Evolutionary conservation across 2,329 filamentous ascomycete species (phyloP).

Genomic region (Chaetothyriales sp.): DNA sequence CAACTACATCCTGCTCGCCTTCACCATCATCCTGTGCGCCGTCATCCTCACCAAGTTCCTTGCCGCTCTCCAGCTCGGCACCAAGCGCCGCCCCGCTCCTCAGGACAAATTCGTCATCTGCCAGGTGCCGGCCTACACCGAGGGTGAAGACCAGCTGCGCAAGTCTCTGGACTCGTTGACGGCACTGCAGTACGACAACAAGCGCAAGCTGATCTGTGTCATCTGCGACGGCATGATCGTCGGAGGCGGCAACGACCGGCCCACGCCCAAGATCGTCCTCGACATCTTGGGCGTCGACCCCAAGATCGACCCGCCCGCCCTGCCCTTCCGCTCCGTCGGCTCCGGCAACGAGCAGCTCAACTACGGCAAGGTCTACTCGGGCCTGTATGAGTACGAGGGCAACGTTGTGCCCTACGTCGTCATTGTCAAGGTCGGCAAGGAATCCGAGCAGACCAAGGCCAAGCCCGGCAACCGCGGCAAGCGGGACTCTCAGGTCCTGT

Average conservation of each 20-base stretch:
- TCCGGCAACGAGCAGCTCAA: slow-evolving; percentile 84
- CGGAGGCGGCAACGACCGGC: slow-evolving; percentile 86
- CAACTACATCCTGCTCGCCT: slow-evolving; percentile 77
- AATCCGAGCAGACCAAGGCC: slow-evolving; percentile 77
- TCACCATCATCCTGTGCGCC: slow-evolving; percentile 67
- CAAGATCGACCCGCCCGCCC: slow-evolving; percentile 84
- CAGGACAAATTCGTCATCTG: slow-evolving; percentile 99
- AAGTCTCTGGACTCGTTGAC: slow-evolving; percentile 91
- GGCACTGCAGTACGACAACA: slow-evolving; percentile 92
- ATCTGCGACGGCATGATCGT: slow-evolving; percentile 97
- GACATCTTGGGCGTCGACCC: slow-evolving; percentile 96
- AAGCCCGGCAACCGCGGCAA: slow-evolving; percentile 98
- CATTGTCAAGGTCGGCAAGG: slow-evolving; percentile 92
- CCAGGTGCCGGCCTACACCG: slow-evolving; percentile 93
- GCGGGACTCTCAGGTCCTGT: slow-evolving; percentile 88
- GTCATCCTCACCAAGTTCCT: slow-evolving; percentile 84
- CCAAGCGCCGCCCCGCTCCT: slow-evolving; percentile 72
- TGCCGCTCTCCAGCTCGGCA: slow-evolving; percentile 81
- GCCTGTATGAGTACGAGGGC: slow-evolving; percentile 92
- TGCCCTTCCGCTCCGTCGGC: slow-evolving; percentile 89
- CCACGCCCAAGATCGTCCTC: slow-evolving; percentile 92
- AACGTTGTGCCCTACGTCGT: slow-evolving; percentile 96
- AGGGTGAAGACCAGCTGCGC: slow-evolving; percentile 87
- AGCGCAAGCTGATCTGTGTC: slow-evolving; percentile 89
- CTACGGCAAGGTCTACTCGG: slow-evolving; percentile 96